Evolutionary conservation across 2,329 filamentous ascomycete species (phyloP), one percentile per base, ranked within the genome.

Genomic region (Colletotrichum caudatum): DNA sequence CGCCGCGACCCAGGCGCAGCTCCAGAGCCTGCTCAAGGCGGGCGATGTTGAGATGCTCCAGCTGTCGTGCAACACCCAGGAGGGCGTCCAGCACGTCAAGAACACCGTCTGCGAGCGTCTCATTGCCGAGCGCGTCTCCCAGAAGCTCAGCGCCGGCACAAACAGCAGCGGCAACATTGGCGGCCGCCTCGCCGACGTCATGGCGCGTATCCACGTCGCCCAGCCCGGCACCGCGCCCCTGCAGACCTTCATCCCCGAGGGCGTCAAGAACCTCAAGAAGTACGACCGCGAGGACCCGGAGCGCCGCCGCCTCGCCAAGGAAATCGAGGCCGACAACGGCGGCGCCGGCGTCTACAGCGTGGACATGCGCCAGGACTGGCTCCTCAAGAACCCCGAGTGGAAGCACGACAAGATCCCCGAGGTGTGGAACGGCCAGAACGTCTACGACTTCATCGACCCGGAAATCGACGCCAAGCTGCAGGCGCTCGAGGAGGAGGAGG

Each of bases 401-500:
- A 97, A 97, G 82, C 90, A 97, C 80, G 97, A 99, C 85, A 94
- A 93, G 83, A 93, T 98, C 66, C 96, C 96, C 41, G 96, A 99
- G 83, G 88, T 98, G 60, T 93, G 95, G 82, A 91, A 98, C 79
- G 96, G 96, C 82, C 95, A 95, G 88, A 99, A 99, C 81, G 93
- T 99, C 69, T 96, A 95, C 84, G 96, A 99, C 83, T 99, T 94
- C 82, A 91, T 99, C 78, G 96, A 98, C 78, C 95, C 95, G 1
- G 97, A 99, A 67, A 99, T 99, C 79, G 96, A 97, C 78, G 89
- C 91, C 76, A 98, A 97, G 86, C 89, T 99, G 61, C 91, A 92
- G 63, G 94, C 94, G 67, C 88, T 99, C 44, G 96, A 99, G 82
- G 95, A 95, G 74, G 97, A 99, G 80, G 96, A 99, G 82, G 95